Conservation (phyloP, 495 filamentous ascomycete species). For the Penicillium manginii region DNA sequence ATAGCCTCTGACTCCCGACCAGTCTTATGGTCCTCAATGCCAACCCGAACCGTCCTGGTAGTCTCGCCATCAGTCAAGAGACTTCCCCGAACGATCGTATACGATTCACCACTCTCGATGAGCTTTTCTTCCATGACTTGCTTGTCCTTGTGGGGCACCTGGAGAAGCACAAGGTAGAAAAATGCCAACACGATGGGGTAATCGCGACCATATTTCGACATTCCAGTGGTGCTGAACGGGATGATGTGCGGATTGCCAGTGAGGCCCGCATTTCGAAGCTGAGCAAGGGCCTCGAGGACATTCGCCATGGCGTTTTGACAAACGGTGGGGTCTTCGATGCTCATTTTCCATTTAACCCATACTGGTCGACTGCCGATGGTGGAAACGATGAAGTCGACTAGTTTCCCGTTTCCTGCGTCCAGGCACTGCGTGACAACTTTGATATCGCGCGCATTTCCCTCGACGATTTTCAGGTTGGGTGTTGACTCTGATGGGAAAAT, state of each 20-base stretch:
- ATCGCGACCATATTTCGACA: constrained; percentile 52
- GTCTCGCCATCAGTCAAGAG: constrained; percentile 41
- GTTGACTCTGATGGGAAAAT: constrained; percentile 38
- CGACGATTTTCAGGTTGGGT: constrained; percentile 49
- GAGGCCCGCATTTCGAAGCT: constrained; percentile 20
- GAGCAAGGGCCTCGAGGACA: constrained; percentile 49
- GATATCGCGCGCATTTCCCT: constrained; percentile 57
- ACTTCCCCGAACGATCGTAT: constrained; percentile 52
- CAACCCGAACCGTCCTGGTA: constrained; percentile 37
- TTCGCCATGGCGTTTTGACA: constrained; percentile 54
- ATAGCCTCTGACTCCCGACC: constrained; percentile 44
- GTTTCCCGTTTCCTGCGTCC: constrained; percentile 25
- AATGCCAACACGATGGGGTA: constrained; percentile 52
- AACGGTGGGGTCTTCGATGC: constrained; percentile 58
- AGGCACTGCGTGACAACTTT: constrained; percentile 40
- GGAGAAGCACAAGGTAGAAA: constrained; percentile 55
- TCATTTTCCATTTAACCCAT: constrained; percentile 23
- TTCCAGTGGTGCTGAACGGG: constrained; percentile 57
- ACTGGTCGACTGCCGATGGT: constrained; percentile 38
- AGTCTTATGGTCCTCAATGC: constrained; percentile 42
- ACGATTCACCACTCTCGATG: constrained; percentile 31
- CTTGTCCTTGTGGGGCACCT: constrained; percentile 62
- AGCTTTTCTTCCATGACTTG: constrained; percentile 56
- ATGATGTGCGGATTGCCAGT: constrained; percentile 47
- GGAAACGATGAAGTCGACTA: constrained; percentile 35